Base-by-base conservation (phyloP, 2,329 filamentous ascomycete genomes). In the Fusarium brevicatenulatum region DNA sequence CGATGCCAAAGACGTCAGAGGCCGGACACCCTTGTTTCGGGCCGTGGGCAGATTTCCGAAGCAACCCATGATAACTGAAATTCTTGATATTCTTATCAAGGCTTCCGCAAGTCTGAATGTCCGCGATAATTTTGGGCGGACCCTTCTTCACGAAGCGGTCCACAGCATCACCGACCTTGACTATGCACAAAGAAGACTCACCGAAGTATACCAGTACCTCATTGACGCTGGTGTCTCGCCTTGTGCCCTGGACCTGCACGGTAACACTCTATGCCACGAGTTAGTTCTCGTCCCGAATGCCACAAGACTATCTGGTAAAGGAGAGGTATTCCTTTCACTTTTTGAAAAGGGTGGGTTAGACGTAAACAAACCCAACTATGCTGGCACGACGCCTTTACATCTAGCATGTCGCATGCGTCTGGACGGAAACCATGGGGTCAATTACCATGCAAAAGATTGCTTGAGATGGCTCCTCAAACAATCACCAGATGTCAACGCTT, bases 211-310 rank as follows among this genome's bases (percentile, higher is more conserved):
- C 36, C 47, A 54, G n/a, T 53, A 63, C 12, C 57, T 74, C 12
- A 9, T 68, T 47, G 49, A 71, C 15, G 60, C 40, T 18, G 67
- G 71, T 7, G 34, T 69, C 11, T 63, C 71, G 7, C 63, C 70
- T 37, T 52, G 53, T 23, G 44, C 13, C 7, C 44, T 61, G n/a
- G 72, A 75, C 37, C 64, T 69, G 7, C 21, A 47, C 12, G 72
- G 72, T 9, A 73, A 75, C 34, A 75, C 70, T 11, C 18, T 73
- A 25, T 71, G 52, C 23, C 72, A 75, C 21, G 72, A 73, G 23
- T 18, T 72, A 3, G 32, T 66, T n/a, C 53, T 50, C 11, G 47
- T 34, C 18, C 53, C 61, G 18, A 10, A 19, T 13, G 30, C 25
- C 9, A 37, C 7, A 28, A 23, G 21, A 34, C 3, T 34, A n/a